Percentiles rank a stretch among this genome's conserved stretches.
Conservation (phyloP, 805 yeast genomes). For the Isabelozyma gotoi region DNA sequence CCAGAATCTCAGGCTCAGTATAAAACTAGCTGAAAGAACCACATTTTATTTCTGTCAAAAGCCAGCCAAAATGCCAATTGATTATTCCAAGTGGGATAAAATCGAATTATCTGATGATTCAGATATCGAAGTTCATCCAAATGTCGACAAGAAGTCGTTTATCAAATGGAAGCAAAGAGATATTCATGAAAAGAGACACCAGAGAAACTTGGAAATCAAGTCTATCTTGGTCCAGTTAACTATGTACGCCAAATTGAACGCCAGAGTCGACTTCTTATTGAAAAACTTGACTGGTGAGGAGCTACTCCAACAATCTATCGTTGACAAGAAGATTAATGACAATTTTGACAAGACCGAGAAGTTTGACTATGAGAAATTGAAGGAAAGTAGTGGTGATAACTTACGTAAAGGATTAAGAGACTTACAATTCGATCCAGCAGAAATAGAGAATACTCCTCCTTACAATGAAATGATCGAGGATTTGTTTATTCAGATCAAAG, state of each 20-base stretch:
- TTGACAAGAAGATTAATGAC: conserved; percentile 42
- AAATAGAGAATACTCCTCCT: conserved; percentile 50
- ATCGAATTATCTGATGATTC: conserved; percentile 95
- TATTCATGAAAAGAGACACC: conserved; percentile 88
- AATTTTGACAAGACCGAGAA: conserved; percentile 61
- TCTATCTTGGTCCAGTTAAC: conserved; percentile 73
- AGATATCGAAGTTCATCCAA: conserved; percentile 96
- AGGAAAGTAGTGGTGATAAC: conserved; percentile 37
- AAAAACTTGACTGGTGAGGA: conserved; percentile 39
- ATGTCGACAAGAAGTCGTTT: conserved; percentile 90
- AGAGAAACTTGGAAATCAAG: conserved; percentile 74
- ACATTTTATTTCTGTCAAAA: too few relatives aligned
- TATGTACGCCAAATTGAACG: conserved; percentile 76
- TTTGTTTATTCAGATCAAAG: conserved; percentile 71
- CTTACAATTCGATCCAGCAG: conserved; percentile 34
- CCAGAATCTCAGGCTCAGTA: not conserved
- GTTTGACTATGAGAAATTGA: conserved; percentile 44
- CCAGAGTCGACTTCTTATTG: conserved; percentile 67
- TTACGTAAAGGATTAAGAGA: conserved; percentile 45
- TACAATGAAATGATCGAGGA: conserved; percentile 94
- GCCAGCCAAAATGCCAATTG: conserved; percentile 63
- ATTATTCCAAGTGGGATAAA: conserved; percentile 97
- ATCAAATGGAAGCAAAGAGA: conserved; percentile 97
- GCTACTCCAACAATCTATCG: conserved; percentile 26
- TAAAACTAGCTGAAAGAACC: not conserved